Base-by-base conservation (phyloP, 2,329 filamentous ascomycete species). In the Trichoderma atrobrunneum region DNA sequence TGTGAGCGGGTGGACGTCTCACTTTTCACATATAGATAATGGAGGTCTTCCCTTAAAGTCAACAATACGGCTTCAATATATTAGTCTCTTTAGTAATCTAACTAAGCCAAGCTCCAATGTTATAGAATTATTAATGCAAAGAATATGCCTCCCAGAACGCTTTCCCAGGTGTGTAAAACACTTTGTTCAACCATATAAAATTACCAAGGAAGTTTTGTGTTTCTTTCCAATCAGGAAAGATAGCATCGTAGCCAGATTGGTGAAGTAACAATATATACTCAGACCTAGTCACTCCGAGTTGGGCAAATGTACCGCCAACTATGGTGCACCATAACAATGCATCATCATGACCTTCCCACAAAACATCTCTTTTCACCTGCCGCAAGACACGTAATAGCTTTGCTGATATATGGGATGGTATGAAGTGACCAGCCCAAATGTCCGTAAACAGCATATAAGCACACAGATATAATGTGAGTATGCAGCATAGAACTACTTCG, bases 91-190 rank as follows among this genome's bases (percentile, higher is more conserved):
- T 24, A 4, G n/a, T 3, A 11, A 51, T 1, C 5, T 2, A 21
- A 21, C 2, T 43, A 24, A 3, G 7, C 7, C 14, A 51, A 28
- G 5, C 4, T 30, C 2, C 2, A 16, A 34, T 12, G 1, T 4
- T 1, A 21, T 21, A 3, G 24, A 10, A 7, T 6, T n/a, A 10
- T 66, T 24, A 66, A n/a, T 39, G 51, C 3, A 66, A 28, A 11
- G 63, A 66, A 24, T 28, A 67, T 67, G 64, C 64, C 12, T 67
- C 64, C 63, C 63, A 66, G 12, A 67, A 67, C 4, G 64, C 64
- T 59, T 59, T 67, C 10, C 64, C 51, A 5, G 64, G 32, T 0
- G 24, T 21, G 12, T 30, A 28, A 16, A 67, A 67, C 2, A 59
- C 11, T 32, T n/a, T 67, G 24, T 30, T 59, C 3, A 32, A 30